A percentile compares a stretch with the other conserved stretches of the same genome.
Evolutionary conservation across 345 rosid species (phyloP).

Genomic region (Eucalyptus curtisii): DNA sequence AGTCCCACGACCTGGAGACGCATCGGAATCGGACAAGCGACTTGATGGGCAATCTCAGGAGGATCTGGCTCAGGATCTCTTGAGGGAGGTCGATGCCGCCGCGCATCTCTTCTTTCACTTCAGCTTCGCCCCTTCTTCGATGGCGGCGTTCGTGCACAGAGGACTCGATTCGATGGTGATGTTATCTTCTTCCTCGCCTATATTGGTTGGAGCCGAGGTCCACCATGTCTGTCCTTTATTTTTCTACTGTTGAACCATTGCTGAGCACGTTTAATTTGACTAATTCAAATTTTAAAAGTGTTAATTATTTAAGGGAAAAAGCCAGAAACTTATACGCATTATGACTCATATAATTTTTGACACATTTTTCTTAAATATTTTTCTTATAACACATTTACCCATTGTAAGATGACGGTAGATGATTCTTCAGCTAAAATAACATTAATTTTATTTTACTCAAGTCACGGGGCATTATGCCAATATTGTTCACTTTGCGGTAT

Average conservation of each 20-base stretch:
- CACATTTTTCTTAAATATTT: too few species aligned
- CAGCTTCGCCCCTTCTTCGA: background rate
- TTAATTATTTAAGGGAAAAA: too few species aligned
- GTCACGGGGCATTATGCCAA: too few species aligned
- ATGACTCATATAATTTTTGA: too few species aligned
- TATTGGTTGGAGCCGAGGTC: background rate
- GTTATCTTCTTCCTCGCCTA: too few species aligned
- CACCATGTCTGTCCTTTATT: background rate
- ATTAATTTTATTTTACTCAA: too few species aligned
- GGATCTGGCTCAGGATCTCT: background rate
- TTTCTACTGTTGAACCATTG: background rate
- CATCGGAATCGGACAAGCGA: conserved; percentile 3
- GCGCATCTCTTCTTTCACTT: background rate
- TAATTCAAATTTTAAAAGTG: background rate
- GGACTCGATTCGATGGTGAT: background rate
- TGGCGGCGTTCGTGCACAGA: background rate
- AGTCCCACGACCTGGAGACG: conserved; percentile 4
- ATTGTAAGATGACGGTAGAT: rapidly evolving
- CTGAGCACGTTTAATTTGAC: background rate
- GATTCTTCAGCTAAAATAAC: too few species aligned
- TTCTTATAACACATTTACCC: too few species aligned
- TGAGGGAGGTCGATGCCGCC: background rate
- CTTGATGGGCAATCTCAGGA: background rate
- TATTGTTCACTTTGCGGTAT: too few species aligned
- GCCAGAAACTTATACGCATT: too few species aligned